Evolutionary conservation across 306 rosid genomes (phyloP).

Genomic region (Castanospermum australe): DNA sequence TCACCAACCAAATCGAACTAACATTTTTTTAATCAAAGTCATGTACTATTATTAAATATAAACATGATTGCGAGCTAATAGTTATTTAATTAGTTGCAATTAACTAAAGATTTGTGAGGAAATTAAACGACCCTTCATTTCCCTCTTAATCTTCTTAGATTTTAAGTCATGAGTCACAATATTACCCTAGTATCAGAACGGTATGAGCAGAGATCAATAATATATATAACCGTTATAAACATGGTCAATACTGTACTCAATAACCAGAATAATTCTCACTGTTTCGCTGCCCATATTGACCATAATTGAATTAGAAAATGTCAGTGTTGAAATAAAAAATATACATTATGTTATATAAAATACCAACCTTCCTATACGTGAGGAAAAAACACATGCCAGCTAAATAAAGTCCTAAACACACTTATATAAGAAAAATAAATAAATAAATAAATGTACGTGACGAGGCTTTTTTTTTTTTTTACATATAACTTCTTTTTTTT

Average conservation of each 20-base stretch:
- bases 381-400: slow-evolving; percentile 7
- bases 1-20: background rate
- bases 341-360: background rate
- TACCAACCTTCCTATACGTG: background rate
- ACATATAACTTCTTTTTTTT: slow-evolving; percentile 1
- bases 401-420: background rate
- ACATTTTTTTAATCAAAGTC: background rate
- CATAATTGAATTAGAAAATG: background rate
- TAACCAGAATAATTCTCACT: too few relatives aligned
- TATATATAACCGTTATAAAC: background rate
- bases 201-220: background rate
- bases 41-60: background rate
- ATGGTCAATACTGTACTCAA: too few relatives aligned
- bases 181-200: background rate
- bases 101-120: background rate
- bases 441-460: background rate
- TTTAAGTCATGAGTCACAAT: background rate
- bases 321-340: background rate
- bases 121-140: background rate
- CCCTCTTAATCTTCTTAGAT: background rate
- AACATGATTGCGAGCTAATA: background rate
- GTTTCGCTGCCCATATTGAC: background rate
- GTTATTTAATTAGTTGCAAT: background rate
- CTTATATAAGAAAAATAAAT: background rate
- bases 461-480: background rate